phyloP scores from a whole-genome alignment of 768 basidiomycete species.

The Leccinum longicurvipes region DNA sequence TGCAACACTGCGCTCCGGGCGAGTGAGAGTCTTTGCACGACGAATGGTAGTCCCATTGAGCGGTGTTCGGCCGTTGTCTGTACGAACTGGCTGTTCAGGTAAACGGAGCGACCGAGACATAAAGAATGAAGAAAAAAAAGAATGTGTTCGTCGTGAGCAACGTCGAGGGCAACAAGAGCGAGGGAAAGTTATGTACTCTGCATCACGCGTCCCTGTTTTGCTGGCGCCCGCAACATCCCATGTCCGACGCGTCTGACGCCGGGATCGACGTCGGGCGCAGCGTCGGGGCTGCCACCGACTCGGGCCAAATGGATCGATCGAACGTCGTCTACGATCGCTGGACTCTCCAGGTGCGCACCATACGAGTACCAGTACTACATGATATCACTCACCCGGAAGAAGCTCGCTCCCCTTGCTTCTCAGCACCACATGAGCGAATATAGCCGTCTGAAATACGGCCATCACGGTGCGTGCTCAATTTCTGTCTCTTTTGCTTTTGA shows the following conservation, averaged over 20 bases:
- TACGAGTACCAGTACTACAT: no score
- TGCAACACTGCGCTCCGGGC: constrained; percentile 92
- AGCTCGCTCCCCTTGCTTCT: constrained; percentile 61
- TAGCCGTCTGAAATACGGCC: constrained; percentile 64
- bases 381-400: constrained; percentile 5
- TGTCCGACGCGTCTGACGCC: constrained; percentile 12
- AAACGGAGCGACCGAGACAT: constrained; percentile 27
- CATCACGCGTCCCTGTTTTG: not conserved
- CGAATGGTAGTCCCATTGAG: constrained; percentile 60
- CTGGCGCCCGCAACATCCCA: not conserved
- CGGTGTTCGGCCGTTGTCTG: constrained; percentile 54
- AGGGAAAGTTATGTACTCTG: not conserved
- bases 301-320: not conserved
- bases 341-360: constrained; percentile 18
- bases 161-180: not conserved
- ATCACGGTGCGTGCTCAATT: constrained; percentile 22
- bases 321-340: constrained; percentile 14
- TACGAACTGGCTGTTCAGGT: constrained; percentile 9
- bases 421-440: constrained; percentile 76
- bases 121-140: not conserved
- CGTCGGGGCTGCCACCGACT: not conserved
- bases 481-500: not conserved
- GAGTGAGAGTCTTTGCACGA: constrained; percentile 92
- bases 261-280: not conserved
- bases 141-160: not conserved